Evolutionary conservation across 768 basidiomycete genomes (phyloP).

Genomic region (Tubosaeta sp.): DNA sequence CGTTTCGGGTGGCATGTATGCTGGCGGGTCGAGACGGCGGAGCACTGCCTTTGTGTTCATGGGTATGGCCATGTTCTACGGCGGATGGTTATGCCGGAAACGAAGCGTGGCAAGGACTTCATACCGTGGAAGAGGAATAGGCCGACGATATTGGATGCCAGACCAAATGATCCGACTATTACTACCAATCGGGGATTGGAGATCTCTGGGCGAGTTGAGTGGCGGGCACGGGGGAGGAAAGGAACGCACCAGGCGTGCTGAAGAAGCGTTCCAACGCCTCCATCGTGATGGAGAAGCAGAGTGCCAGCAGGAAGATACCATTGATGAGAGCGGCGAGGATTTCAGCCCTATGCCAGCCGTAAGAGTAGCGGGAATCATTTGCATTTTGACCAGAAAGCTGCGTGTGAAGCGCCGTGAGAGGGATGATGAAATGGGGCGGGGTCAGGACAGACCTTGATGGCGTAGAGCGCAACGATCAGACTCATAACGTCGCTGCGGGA

Average conservation of each 20-base stretch:
- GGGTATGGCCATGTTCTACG: slow-evolving; percentile 66
- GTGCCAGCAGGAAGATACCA: slow-evolving; percentile 93
- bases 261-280: slow-evolving; percentile 93
- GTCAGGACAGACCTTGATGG: slow-evolving; percentile 60
- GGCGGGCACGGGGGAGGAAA: background rate
- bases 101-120: slow-evolving; percentile 15
- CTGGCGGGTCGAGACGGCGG: slow-evolving; percentile 39
- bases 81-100: slow-evolving; percentile 9
- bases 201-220: slow-evolving; percentile 55
- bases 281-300: slow-evolving; percentile 93
- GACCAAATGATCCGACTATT: slow-evolving; percentile 82
- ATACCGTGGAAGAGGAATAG: slow-evolving; percentile 92
- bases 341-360: slow-evolving; percentile 99
- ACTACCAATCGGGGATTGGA: slow-evolving; percentile 86
- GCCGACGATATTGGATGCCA: slow-evolving; percentile 90
- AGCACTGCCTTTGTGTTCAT: slow-evolving; percentile 39
- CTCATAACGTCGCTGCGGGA: slow-evolving; percentile 88
- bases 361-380: slow-evolving; percentile 78
- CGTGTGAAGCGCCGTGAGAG: slow-evolving; percentile 4
- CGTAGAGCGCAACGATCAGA: slow-evolving; percentile 90
- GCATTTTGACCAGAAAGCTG: slow-evolving; percentile 63
- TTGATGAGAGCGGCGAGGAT: slow-evolving; percentile 94
- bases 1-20: slow-evolving; percentile 20
- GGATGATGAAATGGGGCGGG: slow-evolving; percentile 6
- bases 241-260: slow-evolving; percentile 60